phyloP scores from a whole-genome alignment of 192 early-diverging fungal species.

The Linnemannia zychae region DNA sequence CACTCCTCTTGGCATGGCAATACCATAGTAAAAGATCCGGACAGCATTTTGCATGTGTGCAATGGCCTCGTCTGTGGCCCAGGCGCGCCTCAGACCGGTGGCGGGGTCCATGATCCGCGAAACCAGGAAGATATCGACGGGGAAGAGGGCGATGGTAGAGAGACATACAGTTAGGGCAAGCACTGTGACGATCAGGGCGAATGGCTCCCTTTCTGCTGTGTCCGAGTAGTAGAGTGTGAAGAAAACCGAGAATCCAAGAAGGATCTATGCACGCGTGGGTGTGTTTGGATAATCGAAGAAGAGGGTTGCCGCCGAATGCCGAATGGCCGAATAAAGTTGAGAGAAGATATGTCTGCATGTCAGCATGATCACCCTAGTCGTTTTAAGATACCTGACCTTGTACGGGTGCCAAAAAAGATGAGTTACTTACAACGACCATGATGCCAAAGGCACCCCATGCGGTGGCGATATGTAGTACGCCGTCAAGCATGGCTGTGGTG shows the following conservation, averaged over 20 bases:
- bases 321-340: conserved; percentile 2
- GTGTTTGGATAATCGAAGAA: not conserved
- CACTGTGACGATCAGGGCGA: conserved; percentile 67
- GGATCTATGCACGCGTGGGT: conserved; percentile 30
- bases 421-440: conserved; percentile 55
- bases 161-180: conserved; percentile 62
- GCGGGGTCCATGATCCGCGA: conserved; percentile 63
- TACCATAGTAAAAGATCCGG: conserved; percentile 65
- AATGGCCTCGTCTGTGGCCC: conserved; percentile 68
- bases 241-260: conserved; percentile 60
- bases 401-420: not conserved
- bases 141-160: conserved; percentile 63
- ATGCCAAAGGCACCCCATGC: conserved; percentile 66
- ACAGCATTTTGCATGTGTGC: conserved; percentile 56
- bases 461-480: conserved; percentile 45
- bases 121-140: conserved; percentile 72
- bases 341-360: not conserved
- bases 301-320: not conserved
- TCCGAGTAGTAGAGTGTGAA: conserved; percentile 69
- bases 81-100: conserved; percentile 68
- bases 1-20: not conserved
- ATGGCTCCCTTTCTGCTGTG: conserved; percentile 60
- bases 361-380: not conserved
- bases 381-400: not conserved
- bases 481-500: conserved; percentile 18